Evolutionary conservation across 495 filamentous ascomycete species (phyloP).

Genomic region (Echria macrotheca): DNA sequence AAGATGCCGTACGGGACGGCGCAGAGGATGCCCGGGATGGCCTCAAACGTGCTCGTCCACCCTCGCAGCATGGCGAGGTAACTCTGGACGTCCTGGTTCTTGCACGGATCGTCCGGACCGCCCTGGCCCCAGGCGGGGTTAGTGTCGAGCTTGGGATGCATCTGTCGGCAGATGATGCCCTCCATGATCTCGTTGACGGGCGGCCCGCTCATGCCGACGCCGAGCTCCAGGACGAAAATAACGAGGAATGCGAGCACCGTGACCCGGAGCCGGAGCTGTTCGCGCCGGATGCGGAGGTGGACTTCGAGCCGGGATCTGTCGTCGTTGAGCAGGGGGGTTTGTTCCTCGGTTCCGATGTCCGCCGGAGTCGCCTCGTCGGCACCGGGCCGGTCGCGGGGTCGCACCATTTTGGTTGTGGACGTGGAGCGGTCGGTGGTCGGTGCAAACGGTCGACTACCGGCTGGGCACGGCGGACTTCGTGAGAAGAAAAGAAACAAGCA

Average conservation of each 20-base stretch:
- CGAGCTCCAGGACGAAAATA: conserved; percentile 28
- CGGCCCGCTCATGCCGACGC: conserved; percentile 15
- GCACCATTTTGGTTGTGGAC: too few species aligned
- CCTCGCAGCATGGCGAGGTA: conserved; percentile 30
- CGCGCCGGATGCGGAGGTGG: too few species aligned
- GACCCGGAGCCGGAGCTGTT: conserved; percentile 19
- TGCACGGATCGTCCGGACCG: conserved; percentile 12
- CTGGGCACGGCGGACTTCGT: too few species aligned
- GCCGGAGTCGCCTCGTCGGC: too few species aligned
- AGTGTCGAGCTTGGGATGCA: conserved; percentile 21
- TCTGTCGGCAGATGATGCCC: conserved; percentile 27
- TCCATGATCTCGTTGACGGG: conserved; percentile 29
- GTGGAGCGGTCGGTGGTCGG: too few species aligned
- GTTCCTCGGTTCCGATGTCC: too few species aligned
- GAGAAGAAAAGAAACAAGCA: too few species aligned
- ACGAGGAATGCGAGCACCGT: conserved; percentile 18
- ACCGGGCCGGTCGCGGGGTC: too few species aligned
- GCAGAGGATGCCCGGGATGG: conserved; percentile 23
- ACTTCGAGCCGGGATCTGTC: too few species aligned
- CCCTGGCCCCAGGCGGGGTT: background rate
- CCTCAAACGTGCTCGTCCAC: conserved; percentile 25
- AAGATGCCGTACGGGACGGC: conserved; percentile 30
- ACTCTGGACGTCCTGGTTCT: conserved; percentile 25
- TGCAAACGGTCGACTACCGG: too few species aligned
- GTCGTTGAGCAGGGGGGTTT: background rate